These are phyloP conservation scores for Hypoxylon rickii DNA, from an alignment of 495 filamentous ascomycete genomes.

Conservation along the genomic window DNA sequence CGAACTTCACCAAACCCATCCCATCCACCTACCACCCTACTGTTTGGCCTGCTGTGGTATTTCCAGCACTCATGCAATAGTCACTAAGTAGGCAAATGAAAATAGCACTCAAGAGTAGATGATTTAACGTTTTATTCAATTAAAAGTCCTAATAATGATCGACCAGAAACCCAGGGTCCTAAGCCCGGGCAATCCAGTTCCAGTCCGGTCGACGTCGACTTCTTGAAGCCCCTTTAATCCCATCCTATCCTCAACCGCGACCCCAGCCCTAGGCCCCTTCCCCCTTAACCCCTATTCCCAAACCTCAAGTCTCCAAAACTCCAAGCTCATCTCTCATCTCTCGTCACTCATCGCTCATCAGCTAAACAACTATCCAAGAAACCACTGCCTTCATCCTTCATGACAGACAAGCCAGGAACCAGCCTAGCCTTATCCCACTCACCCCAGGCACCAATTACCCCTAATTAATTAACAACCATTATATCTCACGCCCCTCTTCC, in stretches of 20 bases:
- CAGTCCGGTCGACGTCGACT: no score
- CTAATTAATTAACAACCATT: slow-evolving; percentile 40
- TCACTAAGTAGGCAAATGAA: no score
- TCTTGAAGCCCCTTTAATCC: no score
- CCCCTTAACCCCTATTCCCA: not conserved
- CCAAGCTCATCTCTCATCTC: slow-evolving; percentile 23
- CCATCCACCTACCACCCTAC: no score
- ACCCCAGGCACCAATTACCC: not conserved
- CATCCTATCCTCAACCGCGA: no score
- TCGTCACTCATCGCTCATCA: slow-evolving; percentile 17
- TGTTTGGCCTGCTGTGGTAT: no score
- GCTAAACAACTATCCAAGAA: not conserved
- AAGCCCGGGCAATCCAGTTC: not conserved
- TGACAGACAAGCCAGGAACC: slow-evolving; percentile 5
- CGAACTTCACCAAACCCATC: no score
- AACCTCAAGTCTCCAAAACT: not conserved
- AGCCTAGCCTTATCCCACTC: slow-evolving; percentile 9
- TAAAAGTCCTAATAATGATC: not conserved
- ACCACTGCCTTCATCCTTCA: not conserved
- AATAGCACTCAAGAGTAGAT: no score
- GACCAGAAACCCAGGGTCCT: not conserved
- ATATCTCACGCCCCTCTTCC: slow-evolving; percentile 60
- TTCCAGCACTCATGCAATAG: no score
- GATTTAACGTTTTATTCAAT: no score
- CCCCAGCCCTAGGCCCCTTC: not conserved